These are phyloP conservation scores for Backusella macrospora DNA, from an alignment of 192 early-diverging fungal species.

Conservation along the genomic window DNA sequence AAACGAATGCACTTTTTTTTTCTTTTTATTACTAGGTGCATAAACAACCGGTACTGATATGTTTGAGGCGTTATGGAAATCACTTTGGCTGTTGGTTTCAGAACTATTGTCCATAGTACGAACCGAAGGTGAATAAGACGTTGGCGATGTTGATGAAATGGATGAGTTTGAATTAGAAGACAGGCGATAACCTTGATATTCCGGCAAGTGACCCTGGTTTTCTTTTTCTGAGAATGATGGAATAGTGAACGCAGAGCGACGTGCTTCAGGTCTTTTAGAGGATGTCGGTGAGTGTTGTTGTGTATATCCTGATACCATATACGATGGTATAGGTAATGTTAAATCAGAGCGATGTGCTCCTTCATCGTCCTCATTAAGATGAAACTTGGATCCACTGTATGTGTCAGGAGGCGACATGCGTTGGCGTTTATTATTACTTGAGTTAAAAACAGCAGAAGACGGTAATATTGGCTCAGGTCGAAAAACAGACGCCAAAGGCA, in stretches of 20 bases:
- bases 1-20: background rate
- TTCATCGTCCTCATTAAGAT: conserved; percentile 2
- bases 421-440: conserved; percentile 9
- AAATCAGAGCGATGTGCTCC: conserved; percentile 6
- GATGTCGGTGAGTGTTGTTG: background rate
- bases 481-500: background rate
- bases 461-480: conserved; percentile 19
- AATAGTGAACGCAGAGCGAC: conserved; percentile 20
- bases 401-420: conserved; percentile 11
- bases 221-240: background rate
- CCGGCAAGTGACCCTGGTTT: background rate
- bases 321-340: background rate
- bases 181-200: too few species aligned
- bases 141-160: background rate
- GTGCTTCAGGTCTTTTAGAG: conserved; percentile 2
- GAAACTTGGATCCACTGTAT: background rate
- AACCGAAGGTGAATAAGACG: background rate
- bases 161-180: conserved; percentile 2
- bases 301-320: conserved; percentile 3
- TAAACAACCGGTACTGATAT: background rate
- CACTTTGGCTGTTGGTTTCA: background rate
- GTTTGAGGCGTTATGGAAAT: background rate
- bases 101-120: background rate
- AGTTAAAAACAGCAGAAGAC: background rate
- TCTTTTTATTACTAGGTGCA: background rate